These are phyloP conservation scores for Suillus bovinus DNA, from an alignment of 768 basidiomycete genomes.

Conservation along the genomic window DNA sequence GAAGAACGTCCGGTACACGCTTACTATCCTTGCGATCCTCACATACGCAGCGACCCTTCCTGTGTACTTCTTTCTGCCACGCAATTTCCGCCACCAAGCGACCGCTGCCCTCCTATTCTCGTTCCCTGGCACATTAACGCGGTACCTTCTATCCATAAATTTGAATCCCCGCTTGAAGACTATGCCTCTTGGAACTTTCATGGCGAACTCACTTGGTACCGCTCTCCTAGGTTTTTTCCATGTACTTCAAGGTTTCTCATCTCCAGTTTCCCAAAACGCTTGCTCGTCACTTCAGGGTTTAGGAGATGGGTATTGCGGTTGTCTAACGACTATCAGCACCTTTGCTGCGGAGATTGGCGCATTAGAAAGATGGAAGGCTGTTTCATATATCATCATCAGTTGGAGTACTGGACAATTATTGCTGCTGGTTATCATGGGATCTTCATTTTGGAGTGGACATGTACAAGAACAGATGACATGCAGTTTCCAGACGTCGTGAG, in stretches of 20 bases:
- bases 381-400: conserved; percentile 69
- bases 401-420: conserved; percentile 70
- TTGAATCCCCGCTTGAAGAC: conserved; percentile 66
- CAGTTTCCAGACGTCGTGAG: conserved; percentile 33
- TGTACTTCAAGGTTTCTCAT: conserved; percentile 58
- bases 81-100: conserved; percentile 69
- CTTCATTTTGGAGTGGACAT: conserved; percentile 54
- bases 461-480: conserved; percentile 52
- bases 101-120: conserved; percentile 88
- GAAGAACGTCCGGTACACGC: conserved; percentile 45
- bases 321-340: conserved; percentile 92
- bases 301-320: conserved; percentile 92
- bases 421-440: conserved; percentile 71
- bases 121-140: conserved; percentile 84
- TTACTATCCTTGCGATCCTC: conserved; percentile 58
- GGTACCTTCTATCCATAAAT: conserved; percentile 72
- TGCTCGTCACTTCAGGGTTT: conserved; percentile 83
- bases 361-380: conserved; percentile 56
- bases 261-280: conserved; percentile 44
- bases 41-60: conserved; percentile 76
- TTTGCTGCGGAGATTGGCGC: conserved; percentile 79
- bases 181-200: conserved; percentile 79
- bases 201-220: conserved; percentile 77
- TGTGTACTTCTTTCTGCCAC: conserved; percentile 74
- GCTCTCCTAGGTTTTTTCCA: conserved; percentile 76